These are phyloP conservation scores for Lotus japonicus DNA, from an alignment of 306 rosid genomes.

Conservation along the genomic window DNA sequence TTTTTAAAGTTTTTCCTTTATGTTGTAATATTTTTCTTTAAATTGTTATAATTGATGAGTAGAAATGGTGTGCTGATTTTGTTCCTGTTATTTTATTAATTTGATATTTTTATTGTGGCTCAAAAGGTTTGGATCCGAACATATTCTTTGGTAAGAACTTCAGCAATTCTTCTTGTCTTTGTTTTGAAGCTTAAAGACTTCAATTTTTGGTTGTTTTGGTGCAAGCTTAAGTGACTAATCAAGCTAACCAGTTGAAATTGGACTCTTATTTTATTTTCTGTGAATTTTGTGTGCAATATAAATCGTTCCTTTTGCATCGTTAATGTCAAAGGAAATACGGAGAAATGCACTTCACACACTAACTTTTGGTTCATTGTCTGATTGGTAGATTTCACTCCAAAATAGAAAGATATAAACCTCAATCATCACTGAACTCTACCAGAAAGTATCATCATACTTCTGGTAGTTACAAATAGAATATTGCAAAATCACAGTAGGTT, in stretches of 20 bases:
- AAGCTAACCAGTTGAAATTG: neutral
- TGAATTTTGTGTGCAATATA: neutral
- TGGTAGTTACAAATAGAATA: neutral
- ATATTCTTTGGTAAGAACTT: conserved; percentile 11
- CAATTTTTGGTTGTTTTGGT: neutral
- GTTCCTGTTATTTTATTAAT: neutral
- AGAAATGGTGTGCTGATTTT: conserved; percentile 8
- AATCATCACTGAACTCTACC: neutral
- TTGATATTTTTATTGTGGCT: conserved; percentile 15
- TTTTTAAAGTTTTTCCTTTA: neutral
- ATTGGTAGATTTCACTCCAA: neutral
- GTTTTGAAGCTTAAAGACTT: neutral
- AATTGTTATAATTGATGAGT: neutral
- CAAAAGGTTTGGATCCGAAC: conserved; percentile 28
- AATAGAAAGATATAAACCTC: neutral
- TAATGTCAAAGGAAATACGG: neutral
- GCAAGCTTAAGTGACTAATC: neutral
- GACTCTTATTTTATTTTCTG: neutral
- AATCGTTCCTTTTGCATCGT: neutral
- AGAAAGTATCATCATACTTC: neutral
- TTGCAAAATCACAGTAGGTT: neutral
- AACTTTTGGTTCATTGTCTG: neutral
- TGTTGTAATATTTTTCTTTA: neutral
- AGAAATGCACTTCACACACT: neutral
- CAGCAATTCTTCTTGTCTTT: neutral